Conservation (phyloP, 108 stramenopile genomes). For the Nitzschia sp. region DNA sequence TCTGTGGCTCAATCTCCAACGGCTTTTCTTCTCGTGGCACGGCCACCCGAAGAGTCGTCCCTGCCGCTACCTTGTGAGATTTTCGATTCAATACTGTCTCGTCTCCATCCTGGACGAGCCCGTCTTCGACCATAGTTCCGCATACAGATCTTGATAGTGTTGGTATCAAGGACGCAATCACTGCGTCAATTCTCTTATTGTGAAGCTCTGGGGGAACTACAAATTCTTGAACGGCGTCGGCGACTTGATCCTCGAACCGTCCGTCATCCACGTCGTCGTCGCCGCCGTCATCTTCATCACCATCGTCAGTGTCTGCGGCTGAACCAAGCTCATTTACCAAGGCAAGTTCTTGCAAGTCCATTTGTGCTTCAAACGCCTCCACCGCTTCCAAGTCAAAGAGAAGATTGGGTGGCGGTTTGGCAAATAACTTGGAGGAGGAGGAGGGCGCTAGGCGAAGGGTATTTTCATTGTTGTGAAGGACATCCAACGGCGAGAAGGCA, state of each 20-base stretch:
- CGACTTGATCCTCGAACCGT: no score
- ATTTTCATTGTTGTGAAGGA: no score
- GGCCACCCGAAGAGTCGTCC: slow-evolving; percentile 31
- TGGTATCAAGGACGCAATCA: slow-evolving; percentile 36
- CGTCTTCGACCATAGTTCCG: slow-evolving; percentile 48
- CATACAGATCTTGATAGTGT: slow-evolving; percentile 48
- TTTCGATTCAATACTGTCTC: slow-evolving; percentile 39
- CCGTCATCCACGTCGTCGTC: neutral
- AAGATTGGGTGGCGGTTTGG: slow-evolving; percentile 37
- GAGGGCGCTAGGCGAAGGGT: no score
- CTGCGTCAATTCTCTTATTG: slow-evolving; percentile 57
- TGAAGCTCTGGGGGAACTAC: slow-evolving; percentile 32
- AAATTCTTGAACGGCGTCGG: slow-evolving; percentile 5
- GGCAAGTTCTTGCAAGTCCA: slow-evolving; percentile 20
- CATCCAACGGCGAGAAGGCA: no score
- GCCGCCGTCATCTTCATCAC: slow-evolving; percentile 22
- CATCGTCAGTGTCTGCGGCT: neutral
- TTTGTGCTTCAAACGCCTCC: slow-evolving; percentile 48
- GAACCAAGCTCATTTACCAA: neutral
- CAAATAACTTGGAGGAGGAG: no score
- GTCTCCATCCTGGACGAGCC: slow-evolving; percentile 14
- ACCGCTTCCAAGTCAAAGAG: slow-evolving; percentile 47
- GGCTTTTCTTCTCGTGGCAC: slow-evolving; percentile 37
- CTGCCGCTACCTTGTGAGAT: slow-evolving; percentile 47
- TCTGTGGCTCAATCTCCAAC: slow-evolving; percentile 72